Conservation (phyloP, 1,139 yeast genomes). For the Blastobotrys indianensis region DNA sequence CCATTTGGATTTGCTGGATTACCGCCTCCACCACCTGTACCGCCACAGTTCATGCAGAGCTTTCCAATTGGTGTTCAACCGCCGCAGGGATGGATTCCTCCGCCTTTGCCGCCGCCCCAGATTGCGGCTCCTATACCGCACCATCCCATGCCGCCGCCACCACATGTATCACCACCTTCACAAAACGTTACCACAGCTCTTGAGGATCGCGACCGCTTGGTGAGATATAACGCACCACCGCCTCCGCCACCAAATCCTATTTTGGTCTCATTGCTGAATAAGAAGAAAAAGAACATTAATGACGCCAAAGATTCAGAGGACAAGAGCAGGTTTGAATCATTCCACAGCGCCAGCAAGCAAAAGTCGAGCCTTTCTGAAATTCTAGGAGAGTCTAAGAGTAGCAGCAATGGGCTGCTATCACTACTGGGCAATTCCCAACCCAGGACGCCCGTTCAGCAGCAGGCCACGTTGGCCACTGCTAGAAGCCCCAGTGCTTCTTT, state of each 20-base stretch:
- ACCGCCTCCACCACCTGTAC: constrained; percentile 20
- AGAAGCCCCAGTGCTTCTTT: too few species aligned
- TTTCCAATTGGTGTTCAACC: constrained; percentile 4
- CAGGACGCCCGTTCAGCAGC: too few species aligned
- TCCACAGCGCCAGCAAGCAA: background rate
- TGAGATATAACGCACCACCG: constrained; percentile 22
- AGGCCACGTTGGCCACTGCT: too few species aligned
- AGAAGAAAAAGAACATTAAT: constrained; percentile 1
- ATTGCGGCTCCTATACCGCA: constrained; percentile 14
- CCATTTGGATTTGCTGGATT: constrained; percentile 11
- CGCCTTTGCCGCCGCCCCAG: constrained; percentile 27
- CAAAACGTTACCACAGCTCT: constrained; percentile 13
- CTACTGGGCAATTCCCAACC: background rate
- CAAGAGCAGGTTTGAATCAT: background rate
- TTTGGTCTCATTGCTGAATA: constrained; percentile 25
- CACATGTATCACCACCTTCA: constrained; percentile 21
- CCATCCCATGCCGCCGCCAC: constrained; percentile 15
- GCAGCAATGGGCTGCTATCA: background rate
- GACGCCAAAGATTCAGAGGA: background rate
- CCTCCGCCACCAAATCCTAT: constrained; percentile 31
- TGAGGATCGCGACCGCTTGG: constrained; percentile 8
- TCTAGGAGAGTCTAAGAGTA: background rate
- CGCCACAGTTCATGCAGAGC: background rate
- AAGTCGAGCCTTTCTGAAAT: background rate
- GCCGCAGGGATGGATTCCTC: constrained; percentile 16